phyloP scores from a whole-genome alignment of 176 grass and related monocot genomes.

The Panicum miliaceum region DNA sequence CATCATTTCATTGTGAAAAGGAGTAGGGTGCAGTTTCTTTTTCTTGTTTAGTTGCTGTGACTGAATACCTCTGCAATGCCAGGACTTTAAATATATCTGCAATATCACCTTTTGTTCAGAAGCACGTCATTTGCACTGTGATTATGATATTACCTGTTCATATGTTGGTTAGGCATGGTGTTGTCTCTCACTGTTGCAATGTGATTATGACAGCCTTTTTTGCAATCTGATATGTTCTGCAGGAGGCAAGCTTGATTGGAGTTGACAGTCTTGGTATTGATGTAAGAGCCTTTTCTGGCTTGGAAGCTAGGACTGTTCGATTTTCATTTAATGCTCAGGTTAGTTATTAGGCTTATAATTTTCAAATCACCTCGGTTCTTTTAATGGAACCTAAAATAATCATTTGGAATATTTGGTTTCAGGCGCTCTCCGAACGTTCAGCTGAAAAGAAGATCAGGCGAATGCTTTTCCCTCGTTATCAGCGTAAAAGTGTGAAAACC shows the following conservation, averaged over 20 bases:
- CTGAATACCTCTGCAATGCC: not conserved
- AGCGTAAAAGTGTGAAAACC: conserved; percentile 59
- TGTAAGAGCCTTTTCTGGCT: conserved; percentile 80
- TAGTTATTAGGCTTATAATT: conserved; percentile 29
- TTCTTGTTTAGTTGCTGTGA: not conserved
- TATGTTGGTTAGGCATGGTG: not conserved
- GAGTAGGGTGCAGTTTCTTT: not conserved
- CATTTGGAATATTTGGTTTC: conserved; percentile 33
- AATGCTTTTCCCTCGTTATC: conserved; percentile 75
- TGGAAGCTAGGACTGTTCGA: conserved; percentile 72
- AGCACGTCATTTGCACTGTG: not conserved
- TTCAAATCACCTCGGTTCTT: not conserved
- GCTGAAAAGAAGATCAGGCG: conserved; percentile 92
- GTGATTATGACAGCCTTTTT: too few relatives aligned
- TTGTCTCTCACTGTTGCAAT: conserved; percentile 18
- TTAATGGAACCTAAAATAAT: conserved; percentile 7
- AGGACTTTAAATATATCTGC: not conserved
- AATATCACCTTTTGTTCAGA: not conserved
- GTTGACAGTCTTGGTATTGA: conserved; percentile 89
- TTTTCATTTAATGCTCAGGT: conserved; percentile 89
- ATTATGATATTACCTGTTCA: not conserved
- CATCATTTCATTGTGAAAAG: not conserved
- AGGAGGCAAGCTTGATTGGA: conserved; percentile 84
- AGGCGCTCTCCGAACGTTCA: conserved; percentile 77
- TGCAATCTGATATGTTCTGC: conserved; percentile 39